Base-by-base conservation (phyloP, 176 grass and related monocot species). In the Oryza coarctata region DNA sequence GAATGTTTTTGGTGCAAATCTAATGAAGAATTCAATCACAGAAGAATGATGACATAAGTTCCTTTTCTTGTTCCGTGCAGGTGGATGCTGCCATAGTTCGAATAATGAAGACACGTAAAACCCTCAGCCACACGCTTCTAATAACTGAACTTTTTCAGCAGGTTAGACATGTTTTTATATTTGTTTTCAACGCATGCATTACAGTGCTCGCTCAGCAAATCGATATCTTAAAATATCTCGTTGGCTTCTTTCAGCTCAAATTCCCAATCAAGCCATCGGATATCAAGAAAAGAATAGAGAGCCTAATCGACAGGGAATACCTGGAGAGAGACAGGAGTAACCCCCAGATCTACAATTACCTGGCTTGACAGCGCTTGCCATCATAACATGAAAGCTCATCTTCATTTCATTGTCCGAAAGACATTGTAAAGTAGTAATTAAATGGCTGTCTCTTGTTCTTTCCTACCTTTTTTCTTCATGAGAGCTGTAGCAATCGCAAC, bases 221-320 rank as follows among this genome's bases (percentile, higher is more conserved):
- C 71, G 61, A 64, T 18, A 3, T 18, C 40, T 68, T 20, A 28
- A 65, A n/a, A 65, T 67, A 47, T 79, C 22, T 63, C 8, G 31
- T 52, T 75, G 18, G 9, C n/a, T 52, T 68, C 30, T 84, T 83
- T 88, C 85, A 99, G 97, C 93, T 99, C 60, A 99, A 99, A 83
- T 99, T 99, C 80, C 97, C 93, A 15, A 95, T 96, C 87, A 99
- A 99, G 81, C 97, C 97, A 33, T 85, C 91, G 9, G 97, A 96
- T 83, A 89, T 99, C 63, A 99, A 99, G 91, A 99, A 99, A 93
- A 94, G 97, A 80, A 99, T 99, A 90, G 93, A 99, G 78, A 99
- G 97, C 83, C 82, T 99, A 20, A 99, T 99, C 13, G 97, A 96
- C 75, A 74, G 93, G 79, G 97, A 99, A 76, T 99, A 99, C 81